Base-by-base conservation (phyloP, 192 early-diverging fungal species). In the Entrophospora sp. region DNA sequence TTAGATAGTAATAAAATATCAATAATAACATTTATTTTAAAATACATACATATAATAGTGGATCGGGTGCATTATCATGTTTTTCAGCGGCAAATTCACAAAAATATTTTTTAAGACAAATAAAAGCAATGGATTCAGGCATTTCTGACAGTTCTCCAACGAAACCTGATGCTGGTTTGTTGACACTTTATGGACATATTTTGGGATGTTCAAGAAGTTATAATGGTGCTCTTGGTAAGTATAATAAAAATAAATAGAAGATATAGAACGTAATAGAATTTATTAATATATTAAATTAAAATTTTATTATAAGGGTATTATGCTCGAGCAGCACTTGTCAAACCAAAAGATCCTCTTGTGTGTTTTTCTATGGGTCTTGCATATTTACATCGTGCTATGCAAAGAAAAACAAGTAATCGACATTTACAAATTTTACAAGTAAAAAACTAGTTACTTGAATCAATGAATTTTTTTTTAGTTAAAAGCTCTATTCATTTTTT, bases 321-420 rank as follows among this genome's bases (percentile, higher is more conserved):
- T 67, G 57, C 80, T 30, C 72, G 83, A 56, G 78, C 90, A 12
- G 80, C 77, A 77, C 62, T 69, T 16, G 28, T 85, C 18, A 56
- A 51, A 3, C 91, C 89, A n/a, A 61, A 75, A 0, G 88, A 90
- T 64, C 85, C 88, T 1, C 45, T 93, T 34, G 78, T 85, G 31
- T 83, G 83, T 24, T 60, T 94, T 0, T 84, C 73, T 22, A 60
- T 89, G 4, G 86, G 81, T 9, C 27, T 88, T 18, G 79, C 83
- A 10, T 81, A 82, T 61, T 30, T 92, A 4, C 85, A 88, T 53
- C 70, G 81, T 36, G 76, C 81, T 0, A 83, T 88, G 83, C 84
- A 88, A 62, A 74, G 91, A 14, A 78, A 85, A 56, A 79, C 80
- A 1, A 81, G 83, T 34, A 85, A 88, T 68, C 75, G 91, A 53